phyloP scores from a whole-genome alignment of 805 yeast genomes.

The Candida chilensis region DNA sequence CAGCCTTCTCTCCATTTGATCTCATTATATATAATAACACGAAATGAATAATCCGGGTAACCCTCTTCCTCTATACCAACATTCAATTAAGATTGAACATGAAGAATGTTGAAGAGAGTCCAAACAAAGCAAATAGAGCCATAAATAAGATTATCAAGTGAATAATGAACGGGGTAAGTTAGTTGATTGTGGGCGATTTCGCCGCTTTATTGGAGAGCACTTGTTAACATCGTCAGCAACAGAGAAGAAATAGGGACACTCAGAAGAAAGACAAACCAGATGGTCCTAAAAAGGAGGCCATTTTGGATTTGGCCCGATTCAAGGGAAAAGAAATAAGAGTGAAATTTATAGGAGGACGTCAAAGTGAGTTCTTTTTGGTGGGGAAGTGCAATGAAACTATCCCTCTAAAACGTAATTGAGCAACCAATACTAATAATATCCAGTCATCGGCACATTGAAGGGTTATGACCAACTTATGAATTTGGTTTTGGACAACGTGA shows the following conservation, averaged over 20 bases:
- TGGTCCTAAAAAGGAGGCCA: conserved; percentile 87
- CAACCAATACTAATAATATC: conserved; percentile 2
- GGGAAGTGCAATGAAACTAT: background rate
- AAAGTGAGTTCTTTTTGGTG: conserved; percentile 17
- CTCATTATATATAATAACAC: background rate
- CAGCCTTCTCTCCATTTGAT: too few species aligned
- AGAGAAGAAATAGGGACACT: conserved; percentile 7
- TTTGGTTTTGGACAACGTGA: conserved; percentile 61
- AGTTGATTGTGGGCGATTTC: too few species aligned
- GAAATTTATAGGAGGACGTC: conserved; percentile 80
- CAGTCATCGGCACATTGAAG: conserved; percentile 66
- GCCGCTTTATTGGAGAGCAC: too few species aligned
- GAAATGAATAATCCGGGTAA: background rate
- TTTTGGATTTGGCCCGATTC: conserved; percentile 70
- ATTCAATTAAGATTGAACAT: too few species aligned
- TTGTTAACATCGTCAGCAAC: too few species aligned
- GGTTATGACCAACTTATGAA: conserved; percentile 83
- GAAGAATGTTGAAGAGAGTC: too few species aligned
- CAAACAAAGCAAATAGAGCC: too few species aligned
- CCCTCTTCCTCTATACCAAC: conserved; percentile 1
- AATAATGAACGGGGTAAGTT: too few species aligned
- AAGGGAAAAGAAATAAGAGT: conserved; percentile 68
- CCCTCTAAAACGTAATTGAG: background rate
- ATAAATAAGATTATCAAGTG: too few species aligned
- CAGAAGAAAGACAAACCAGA: conserved; percentile 23